Conservation (phyloP, 805 yeast genomes). For the Teunomyces aglyptinius region DNA sequence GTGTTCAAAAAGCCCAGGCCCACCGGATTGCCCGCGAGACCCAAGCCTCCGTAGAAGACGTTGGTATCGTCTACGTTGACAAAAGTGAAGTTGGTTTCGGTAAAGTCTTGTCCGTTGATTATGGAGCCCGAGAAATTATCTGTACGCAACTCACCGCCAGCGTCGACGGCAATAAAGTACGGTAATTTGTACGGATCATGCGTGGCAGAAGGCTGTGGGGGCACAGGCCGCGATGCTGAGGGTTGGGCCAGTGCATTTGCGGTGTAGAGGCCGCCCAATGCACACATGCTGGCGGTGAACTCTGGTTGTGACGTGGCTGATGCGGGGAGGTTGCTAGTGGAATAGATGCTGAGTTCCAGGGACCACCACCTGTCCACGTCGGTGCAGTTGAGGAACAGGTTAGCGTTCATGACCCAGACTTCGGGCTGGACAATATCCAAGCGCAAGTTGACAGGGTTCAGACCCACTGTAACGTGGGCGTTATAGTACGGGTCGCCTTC, state of each 20-base stretch:
- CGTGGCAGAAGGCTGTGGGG: constrained; percentile 11
- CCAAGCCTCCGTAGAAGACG: constrained; percentile 32
- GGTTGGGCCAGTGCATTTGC: constrained; percentile 12
- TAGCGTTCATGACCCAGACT: constrained; percentile 35
- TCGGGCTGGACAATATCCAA: constrained; percentile 38
- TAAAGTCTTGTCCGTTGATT: constrained; percentile 10
- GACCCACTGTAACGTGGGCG: constrained; percentile 11
- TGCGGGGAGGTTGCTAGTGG: constrained; percentile 7
- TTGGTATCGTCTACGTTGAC: constrained; percentile 22
- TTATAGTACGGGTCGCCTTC: constrained; percentile 16
- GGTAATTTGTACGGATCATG: constrained; percentile 22
- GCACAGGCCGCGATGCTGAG: constrained; percentile 7
- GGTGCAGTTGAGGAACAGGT: constrained; percentile 23
- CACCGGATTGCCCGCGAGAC: constrained; percentile 25
- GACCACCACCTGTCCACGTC: constrained; percentile 18
- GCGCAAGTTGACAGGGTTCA: constrained; percentile 18
- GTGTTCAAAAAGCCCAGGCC: constrained; percentile 29
- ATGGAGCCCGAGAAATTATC: constrained; percentile 21
- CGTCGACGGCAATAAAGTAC: constrained; percentile 25
- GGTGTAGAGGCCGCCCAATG: constrained; percentile 21
- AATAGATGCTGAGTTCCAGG: constrained; percentile 9
- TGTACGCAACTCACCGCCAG: constrained; percentile 25
- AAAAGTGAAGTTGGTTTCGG: constrained; percentile 25
- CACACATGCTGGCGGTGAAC: constrained; percentile 27
- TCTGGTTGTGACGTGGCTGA: constrained; percentile 19